Evolutionary conservation across 164 flowering plant genomes (phyloP), one percentile per base, ranked within the genome.

Genomic region (Brasenia schreberi): DNA sequence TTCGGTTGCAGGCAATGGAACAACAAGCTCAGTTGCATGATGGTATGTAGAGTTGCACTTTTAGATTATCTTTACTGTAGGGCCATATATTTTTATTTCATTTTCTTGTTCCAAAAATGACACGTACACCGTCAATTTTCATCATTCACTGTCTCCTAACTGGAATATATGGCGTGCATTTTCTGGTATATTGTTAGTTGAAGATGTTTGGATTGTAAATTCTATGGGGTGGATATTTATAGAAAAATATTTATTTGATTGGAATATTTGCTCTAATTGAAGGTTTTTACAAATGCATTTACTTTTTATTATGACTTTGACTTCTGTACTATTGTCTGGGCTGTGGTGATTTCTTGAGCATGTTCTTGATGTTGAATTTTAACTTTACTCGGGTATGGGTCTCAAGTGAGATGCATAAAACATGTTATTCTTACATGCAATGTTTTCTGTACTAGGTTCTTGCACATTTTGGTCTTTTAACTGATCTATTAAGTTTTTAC

Each of bases 21-120:
- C 98, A 91, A 67, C 98, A 94, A 77, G 97, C 98, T 74, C 94
- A 94, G 60, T 71, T 94, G 60, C 87, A 95, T 42, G 95, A 91
- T 81, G 98, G 98, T 89, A 77, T 66, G 89, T 66, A 66, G 10
- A 39, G 42, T 16, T 1, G 19, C 19, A 63, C 6, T 9, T 68
- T 44, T 75, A 45, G 6, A 17, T 16, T 23, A 44, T 14, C 39
- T 33, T 33, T 4, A 33, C 39, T 27, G 12, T 17, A 27, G 12
- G 4, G 19, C 18, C 52, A 18, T 43, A 18, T 18, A 5, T 18
- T 14, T 17, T 9, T 64, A 19, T 16, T 7, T 49, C 19, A 61
- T 44, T 17, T 56, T 39, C 12, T 6, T 33, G 39, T 33, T 60
- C 56, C 42, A 33, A 18, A 19, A 19, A 10, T 18, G 42, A 49